Percentiles rank a stretch among this genome's conserved stretches.
These are phyloP conservation scores for Golovinomyces cichoracearum DNA, from an alignment of 2,329 filamentous ascomycete genomes.

Conservation along the genomic window DNA sequence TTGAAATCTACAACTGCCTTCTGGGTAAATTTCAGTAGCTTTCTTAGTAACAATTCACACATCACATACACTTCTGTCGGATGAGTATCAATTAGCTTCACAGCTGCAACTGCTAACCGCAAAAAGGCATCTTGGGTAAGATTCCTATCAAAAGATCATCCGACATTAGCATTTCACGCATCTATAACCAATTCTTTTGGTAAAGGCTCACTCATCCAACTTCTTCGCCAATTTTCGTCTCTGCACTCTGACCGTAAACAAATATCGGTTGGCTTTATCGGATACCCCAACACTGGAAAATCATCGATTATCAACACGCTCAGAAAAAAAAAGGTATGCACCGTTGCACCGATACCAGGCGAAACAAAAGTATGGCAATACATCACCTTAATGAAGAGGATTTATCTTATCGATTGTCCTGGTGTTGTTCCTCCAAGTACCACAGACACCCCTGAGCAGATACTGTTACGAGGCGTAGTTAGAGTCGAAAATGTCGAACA, in stretches of 20 bases:
- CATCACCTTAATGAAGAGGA: conserved; percentile 80
- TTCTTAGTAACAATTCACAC: conserved; percentile 99
- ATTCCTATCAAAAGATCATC: conserved; percentile 64
- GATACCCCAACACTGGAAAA: conserved; percentile 85
- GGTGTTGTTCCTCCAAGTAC: conserved; percentile 81
- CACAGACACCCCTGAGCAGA: conserved; percentile 60
- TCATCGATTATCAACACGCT: conserved; percentile 93
- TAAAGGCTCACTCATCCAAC: conserved; percentile 76
- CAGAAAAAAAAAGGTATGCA: conserved; percentile 81
- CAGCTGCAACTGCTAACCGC: conserved; percentile 15
- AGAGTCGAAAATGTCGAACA: conserved; percentile 90
- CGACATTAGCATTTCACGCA: conserved; percentile 82
- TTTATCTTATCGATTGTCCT: conserved; percentile 87
- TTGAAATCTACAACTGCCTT: conserved; percentile 59
- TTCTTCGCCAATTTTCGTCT: conserved; percentile 76
- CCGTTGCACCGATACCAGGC: conserved; percentile 76
- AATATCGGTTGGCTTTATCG: conserved; percentile 53
- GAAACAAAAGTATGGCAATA: conserved; percentile 99
- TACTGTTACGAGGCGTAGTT: conserved; percentile 73
- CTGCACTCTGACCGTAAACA: conserved; percentile 81
- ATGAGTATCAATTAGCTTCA: no score
- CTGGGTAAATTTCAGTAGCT: conserved; percentile 40
- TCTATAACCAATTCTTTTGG: conserved; percentile 91
- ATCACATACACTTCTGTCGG: no score
- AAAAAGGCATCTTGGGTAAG: conserved; percentile 77